Percentiles rank a stretch among this genome's conserved stretches.
Conservation (phyloP, 2,329 filamentous ascomycete genomes). For the Arthroderma sp. region DNA sequence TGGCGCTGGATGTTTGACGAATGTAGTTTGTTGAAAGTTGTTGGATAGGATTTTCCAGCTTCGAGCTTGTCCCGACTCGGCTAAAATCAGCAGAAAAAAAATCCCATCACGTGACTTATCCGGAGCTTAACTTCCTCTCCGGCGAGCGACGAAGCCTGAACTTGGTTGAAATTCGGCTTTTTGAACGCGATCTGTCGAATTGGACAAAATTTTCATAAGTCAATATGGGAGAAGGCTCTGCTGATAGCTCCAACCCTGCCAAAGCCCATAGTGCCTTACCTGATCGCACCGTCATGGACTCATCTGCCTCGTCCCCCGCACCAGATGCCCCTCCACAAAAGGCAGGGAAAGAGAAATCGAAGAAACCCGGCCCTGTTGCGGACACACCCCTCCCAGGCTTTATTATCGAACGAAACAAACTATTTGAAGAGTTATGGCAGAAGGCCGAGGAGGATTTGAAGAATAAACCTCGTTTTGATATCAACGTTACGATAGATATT, state of each 20-base stretch:
- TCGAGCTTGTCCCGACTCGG: slow-evolving; percentile 5
- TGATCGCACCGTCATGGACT: slow-evolving; percentile 21
- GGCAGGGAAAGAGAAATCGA: slow-evolving; percentile 13
- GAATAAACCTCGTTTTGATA: slow-evolving; percentile 32
- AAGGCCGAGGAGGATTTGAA: slow-evolving; percentile 65
- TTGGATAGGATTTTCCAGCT: background rate
- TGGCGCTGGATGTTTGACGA: slow-evolving; percentile 22
- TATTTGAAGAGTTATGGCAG: slow-evolving; percentile 83
- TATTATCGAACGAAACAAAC: slow-evolving; percentile 66
- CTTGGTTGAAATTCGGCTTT: too few relatives aligned
- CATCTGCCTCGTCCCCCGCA: slow-evolving; percentile 12
- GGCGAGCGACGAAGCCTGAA: too few relatives aligned
- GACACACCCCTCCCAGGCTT: slow-evolving; percentile 50
- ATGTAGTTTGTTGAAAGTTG: background rate
- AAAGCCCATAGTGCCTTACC: slow-evolving; percentile 19
- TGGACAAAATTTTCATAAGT: too few relatives aligned
- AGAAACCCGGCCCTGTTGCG: slow-evolving; percentile 17
- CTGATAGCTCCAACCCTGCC: slow-evolving; percentile 13
- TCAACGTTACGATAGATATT: slow-evolving; percentile 36
- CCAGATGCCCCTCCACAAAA: slow-evolving; percentile 20
- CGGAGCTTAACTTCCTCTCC: background rate
- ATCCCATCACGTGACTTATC: slow-evolving; percentile 13
- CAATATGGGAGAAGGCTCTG: background rate
- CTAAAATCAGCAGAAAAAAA: slow-evolving; percentile 10
- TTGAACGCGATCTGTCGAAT: too few relatives aligned